A percentile compares a stretch with the other conserved stretches of the same genome.
phyloP scores from a whole-genome alignment of 2,329 filamentous ascomycete species.

The Plenodomus tracheiphilus region DNA sequence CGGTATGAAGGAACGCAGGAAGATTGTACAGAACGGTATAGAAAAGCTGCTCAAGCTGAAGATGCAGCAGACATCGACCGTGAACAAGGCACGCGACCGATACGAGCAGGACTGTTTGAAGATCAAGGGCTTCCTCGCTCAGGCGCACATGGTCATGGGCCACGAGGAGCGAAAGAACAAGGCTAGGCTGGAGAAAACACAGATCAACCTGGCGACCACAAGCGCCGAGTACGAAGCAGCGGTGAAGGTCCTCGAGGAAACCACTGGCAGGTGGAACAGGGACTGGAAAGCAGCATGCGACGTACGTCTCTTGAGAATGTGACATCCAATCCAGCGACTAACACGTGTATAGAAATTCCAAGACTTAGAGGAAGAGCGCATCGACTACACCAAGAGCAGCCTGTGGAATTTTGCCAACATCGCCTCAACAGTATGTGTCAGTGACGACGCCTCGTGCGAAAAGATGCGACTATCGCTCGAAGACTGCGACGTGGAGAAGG shows the following conservation, averaged over 20 bases:
- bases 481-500: slow-evolving; percentile 94
- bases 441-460: slow-evolving; percentile 89
- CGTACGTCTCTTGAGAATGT: slow-evolving; percentile 43
- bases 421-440: slow-evolving; percentile 94
- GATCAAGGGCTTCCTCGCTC: slow-evolving; percentile 97
- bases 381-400: slow-evolving; percentile 97
- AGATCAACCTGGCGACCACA: slow-evolving; percentile 88
- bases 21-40: slow-evolving; percentile 92
- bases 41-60: slow-evolving; percentile 95
- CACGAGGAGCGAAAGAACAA: slow-evolving; percentile 99
- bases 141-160: slow-evolving; percentile 99
- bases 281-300: slow-evolving; percentile 98
- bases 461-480: slow-evolving; percentile 93
- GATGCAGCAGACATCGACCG: slow-evolving; percentile 82
- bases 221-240: slow-evolving; percentile 93
- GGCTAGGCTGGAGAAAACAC: slow-evolving; percentile 96
- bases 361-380: slow-evolving; percentile 93
- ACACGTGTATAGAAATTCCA: slow-evolving; percentile 77
- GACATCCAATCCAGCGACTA: not conserved
- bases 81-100: slow-evolving; percentile 94
- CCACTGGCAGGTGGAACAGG: slow-evolving; percentile 92
- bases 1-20: slow-evolving; percentile 92
- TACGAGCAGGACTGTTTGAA: slow-evolving; percentile 98
- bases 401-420: slow-evolving; percentile 98
- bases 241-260: slow-evolving; percentile 92